Percentiles rank a stretch among this genome's conserved stretches.
Conservation (phyloP, 192 early-diverging fungal genomes). For the Backusella circina region DNA sequence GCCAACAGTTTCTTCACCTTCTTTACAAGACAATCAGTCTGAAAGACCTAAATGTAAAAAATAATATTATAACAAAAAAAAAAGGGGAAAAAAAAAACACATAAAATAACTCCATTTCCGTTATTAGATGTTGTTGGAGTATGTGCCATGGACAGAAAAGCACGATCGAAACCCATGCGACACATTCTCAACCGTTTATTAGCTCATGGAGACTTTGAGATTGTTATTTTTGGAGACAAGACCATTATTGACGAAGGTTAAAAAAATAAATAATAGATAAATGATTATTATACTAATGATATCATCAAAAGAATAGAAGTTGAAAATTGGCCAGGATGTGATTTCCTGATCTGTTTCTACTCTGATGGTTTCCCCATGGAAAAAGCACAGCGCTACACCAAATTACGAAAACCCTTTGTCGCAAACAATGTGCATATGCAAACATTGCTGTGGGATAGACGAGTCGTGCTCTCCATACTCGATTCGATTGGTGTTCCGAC, state of each 20-base stretch:
- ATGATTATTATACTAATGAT: background rate
- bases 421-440: slow-evolving; percentile 92
- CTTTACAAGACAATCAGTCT: background rate
- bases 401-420: slow-evolving; percentile 81
- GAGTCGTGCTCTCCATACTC: slow-evolving; percentile 80
- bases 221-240: slow-evolving; percentile 94
- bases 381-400: slow-evolving; percentile 88
- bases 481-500: slow-evolving; percentile 78
- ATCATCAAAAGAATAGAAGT: slow-evolving; percentile 45
- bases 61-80: background rate
- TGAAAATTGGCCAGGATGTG: slow-evolving; percentile 88
- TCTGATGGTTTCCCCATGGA: slow-evolving; percentile 88
- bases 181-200: slow-evolving; percentile 81
- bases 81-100: background rate
- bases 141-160: slow-evolving; percentile 91
- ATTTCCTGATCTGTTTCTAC: slow-evolving; percentile 96
- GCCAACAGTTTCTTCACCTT: slow-evolving; percentile 3
- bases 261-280: background rate
- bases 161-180: slow-evolving; percentile 95
- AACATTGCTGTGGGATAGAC: slow-evolving; percentile 82
- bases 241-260: slow-evolving; percentile 91
- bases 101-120: background rate
- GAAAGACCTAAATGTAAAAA: slow-evolving; percentile 1
- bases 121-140: slow-evolving; percentile 69
- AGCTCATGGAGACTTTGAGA: slow-evolving; percentile 65